Base-by-base conservation (phyloP, 345 rosid species). In the Eucalyptus marginata region DNA sequence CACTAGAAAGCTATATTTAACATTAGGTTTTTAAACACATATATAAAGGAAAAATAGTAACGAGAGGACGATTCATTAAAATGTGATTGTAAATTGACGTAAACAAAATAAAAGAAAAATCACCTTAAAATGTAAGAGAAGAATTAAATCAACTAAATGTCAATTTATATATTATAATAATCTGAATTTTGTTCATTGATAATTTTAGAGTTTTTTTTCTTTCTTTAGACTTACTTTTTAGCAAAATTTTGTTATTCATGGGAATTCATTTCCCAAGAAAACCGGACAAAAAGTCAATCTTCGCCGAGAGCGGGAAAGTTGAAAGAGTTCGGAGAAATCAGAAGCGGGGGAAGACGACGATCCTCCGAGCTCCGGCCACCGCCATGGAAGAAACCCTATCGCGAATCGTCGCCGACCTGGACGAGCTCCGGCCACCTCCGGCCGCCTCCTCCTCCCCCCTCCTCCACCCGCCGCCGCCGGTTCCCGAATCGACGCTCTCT, bases 401-500 rank as follows among this genome's bases (percentile, higher is more conserved):
- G 54, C 90, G 90, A 87, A 88, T 92, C 86, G n/a, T 92, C 43
- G 44, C 87, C 4, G 90, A 90, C 44, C 89, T 93, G 68, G 92
- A 92, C 68, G 92, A 88, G 87, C 89, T 54, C 40, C 86, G 62
- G 59, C 91, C 87, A 43, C 50, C 83, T 86, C 88, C 36, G 71
- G 14, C 88, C 27, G 80, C 91, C 44, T 51, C 54, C 27, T 86
- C 92, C 44, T 29, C 90, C 89, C 7, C 49, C 33, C 81, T 92
- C 89, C 43, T 87, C 24, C 43, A 33, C 8, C 71, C 15, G 80
- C 40, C 43, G 6, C 80, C 80, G 22, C 43, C 24, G 24, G 22
- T 68, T 20, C 18, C 79, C 4, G 80, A 68, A 33, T 68, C 93
- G 36, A 90, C 95, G 49, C 93, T 96, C 86, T 87, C 93, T 95